A percentile compares a stretch with the other conserved stretches of the same genome.
These are phyloP conservation scores for Talaromyces sp. DNA, from an alignment of 2,329 filamentous ascomycete species.

Conservation along the genomic window DNA sequence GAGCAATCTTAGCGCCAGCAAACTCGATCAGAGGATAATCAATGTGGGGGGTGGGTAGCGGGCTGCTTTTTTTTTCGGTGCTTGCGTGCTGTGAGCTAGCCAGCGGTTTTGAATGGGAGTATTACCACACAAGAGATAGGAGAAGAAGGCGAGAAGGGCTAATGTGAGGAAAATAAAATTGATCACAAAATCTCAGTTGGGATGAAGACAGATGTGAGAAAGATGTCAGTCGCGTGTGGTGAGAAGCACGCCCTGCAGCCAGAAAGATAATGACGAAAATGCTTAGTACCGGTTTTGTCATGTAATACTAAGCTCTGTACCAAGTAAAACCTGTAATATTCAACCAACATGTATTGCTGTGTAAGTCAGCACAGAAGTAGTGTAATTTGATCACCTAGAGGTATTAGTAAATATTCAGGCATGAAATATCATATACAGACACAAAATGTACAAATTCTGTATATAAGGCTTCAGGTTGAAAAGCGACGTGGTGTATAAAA, in stretches of 20 bases:
- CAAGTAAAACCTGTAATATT: neutral
- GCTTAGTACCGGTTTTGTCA: slow-evolving; percentile 16
- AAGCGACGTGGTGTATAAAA: neutral
- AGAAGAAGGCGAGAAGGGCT: too few species aligned
- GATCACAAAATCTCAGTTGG: neutral
- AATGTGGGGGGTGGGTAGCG: slow-evolving; percentile 12
- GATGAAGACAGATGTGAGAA: neutral
- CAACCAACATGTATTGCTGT: neutral
- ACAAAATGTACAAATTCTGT: too few species aligned
- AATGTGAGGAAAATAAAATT: neutral
- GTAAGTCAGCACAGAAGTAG: too few species aligned
- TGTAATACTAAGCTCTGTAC: neutral
- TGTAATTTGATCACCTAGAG: too few species aligned
- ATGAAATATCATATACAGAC: too few species aligned
- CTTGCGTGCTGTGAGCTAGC: neutral
- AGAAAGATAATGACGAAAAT: slow-evolving; percentile 22
- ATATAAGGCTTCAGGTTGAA: too few species aligned
- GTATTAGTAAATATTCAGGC: too few species aligned
- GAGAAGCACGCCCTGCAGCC: neutral
- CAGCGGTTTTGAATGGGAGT: neutral
- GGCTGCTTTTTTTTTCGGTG: slow-evolving; percentile 1
- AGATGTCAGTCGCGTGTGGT: neutral
- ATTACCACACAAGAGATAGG: neutral
- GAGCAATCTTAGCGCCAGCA: slow-evolving; percentile 19
- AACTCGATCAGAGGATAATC: slow-evolving; percentile 19